phyloP scores from a whole-genome alignment of 1,139 yeast species.

The Sugiyamaella japonica region DNA sequence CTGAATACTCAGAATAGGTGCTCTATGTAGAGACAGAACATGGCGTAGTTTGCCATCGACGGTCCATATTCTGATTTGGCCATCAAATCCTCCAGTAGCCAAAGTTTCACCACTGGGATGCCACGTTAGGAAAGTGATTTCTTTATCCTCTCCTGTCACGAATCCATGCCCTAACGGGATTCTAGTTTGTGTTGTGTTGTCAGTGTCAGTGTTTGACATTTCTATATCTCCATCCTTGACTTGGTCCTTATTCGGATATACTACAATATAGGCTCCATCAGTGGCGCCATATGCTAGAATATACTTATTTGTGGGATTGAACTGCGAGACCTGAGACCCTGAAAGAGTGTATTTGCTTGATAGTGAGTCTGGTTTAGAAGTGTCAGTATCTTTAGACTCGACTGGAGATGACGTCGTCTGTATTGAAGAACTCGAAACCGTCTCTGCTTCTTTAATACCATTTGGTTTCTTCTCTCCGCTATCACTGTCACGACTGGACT shows the following conservation, averaged over 20 bases:
- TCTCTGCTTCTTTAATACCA: background rate
- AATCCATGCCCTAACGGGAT: background rate
- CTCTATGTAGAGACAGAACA: conserved; percentile 53
- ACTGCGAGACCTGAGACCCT: conserved; percentile 29
- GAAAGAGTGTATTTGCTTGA: background rate
- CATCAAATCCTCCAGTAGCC: conserved; percentile 40
- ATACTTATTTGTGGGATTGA: conserved; percentile 28
- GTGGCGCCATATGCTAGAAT: conserved; percentile 30
- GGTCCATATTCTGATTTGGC: conserved; percentile 39
- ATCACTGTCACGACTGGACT: background rate
- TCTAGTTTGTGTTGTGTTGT: background rate
- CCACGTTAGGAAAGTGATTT: conserved; percentile 38
- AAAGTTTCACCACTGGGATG: conserved; percentile 33
- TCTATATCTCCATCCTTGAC: background rate
- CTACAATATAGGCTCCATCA: conserved; percentile 10
- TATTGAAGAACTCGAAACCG: background rate
- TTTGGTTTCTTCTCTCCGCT: background rate
- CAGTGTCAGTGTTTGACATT: background rate
- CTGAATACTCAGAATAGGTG: conserved; percentile 51
- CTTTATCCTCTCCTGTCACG: conserved; percentile 25
- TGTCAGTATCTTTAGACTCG: background rate
- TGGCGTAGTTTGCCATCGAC: conserved; percentile 49
- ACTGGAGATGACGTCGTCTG: too few relatives aligned
- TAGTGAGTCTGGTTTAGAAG: background rate
- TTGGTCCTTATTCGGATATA: background rate